Evolutionary conservation across 2,329 filamentous ascomycete genomes (phyloP).

Genomic region (Trichoderma breve): DNA sequence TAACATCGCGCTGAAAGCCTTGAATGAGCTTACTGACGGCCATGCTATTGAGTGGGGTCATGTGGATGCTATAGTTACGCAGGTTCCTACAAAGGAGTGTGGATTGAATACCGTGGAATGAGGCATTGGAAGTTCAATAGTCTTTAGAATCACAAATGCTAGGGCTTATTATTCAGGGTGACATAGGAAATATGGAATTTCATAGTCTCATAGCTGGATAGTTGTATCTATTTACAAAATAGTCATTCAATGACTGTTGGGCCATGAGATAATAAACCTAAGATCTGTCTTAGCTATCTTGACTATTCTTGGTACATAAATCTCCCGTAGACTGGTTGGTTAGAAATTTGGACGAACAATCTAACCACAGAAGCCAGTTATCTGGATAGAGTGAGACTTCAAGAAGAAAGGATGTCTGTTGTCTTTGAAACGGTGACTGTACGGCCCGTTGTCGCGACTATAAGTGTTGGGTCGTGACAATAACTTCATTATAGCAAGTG

Average conservation of each 20-base stretch:
- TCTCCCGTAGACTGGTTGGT: too few relatives aligned
- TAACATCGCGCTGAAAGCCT: conserved; percentile 54
- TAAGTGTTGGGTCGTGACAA: too few relatives aligned
- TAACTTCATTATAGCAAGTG: too few relatives aligned
- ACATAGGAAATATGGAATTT: too few relatives aligned
- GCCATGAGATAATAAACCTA: background rate
- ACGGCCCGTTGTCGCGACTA: too few relatives aligned
- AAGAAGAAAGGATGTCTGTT: too few relatives aligned
- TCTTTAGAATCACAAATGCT: background rate
- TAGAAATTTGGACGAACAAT: too few relatives aligned
- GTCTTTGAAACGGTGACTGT: too few relatives aligned
- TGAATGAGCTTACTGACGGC: conserved; percentile 55
- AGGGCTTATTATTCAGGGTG: background rate
- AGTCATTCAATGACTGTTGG: background rate
- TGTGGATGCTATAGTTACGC: conserved; percentile 47
- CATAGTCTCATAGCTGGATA: background rate
- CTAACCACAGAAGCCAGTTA: too few relatives aligned
- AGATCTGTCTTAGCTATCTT: background rate
- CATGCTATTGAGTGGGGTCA: conserved; percentile 50
- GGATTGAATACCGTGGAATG: conserved; percentile 22
- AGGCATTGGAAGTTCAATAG: background rate
- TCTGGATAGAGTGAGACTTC: too few relatives aligned
- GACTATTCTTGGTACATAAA: too few relatives aligned
- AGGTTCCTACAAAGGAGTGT: conserved; percentile 46
- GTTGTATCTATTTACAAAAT: background rate